These are phyloP conservation scores for Aspergillus cavernicola DNA, from an alignment of 495 filamentous ascomycete species.

Conservation along the genomic window DNA sequence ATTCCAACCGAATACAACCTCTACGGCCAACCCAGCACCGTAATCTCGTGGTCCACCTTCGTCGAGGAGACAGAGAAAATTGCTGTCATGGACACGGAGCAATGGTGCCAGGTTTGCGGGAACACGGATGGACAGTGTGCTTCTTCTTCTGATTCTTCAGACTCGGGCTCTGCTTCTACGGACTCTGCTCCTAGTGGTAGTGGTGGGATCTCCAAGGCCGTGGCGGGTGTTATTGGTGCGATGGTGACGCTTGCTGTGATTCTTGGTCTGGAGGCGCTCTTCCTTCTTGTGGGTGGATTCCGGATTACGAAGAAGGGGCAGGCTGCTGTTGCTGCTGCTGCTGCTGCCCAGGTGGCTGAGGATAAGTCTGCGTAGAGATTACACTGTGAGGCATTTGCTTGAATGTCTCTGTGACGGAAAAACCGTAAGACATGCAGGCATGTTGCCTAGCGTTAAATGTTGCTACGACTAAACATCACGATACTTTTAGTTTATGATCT, in stretches of 20 bases:
- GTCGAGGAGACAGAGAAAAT: conserved; percentile 35
- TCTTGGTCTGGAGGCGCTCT: conserved; percentile 41
- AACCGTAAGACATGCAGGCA: not conserved
- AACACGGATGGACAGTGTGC: conserved; percentile 40
- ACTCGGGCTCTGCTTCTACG: conserved; percentile 16
- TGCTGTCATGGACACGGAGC: conserved; percentile 32
- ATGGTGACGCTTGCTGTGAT: conserved; percentile 57
- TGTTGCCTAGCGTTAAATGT: not conserved
- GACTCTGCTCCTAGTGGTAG: conserved; percentile 3
- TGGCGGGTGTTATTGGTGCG: conserved; percentile 60
- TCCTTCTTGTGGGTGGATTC: conserved; percentile 41
- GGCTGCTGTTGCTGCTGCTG: conserved; percentile 7
- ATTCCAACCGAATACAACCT: conserved; percentile 37
- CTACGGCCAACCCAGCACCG: conserved; percentile 33
- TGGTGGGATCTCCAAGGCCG: conserved; percentile 34
- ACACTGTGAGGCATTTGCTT: not conserved
- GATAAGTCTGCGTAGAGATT: conserved; percentile 3
- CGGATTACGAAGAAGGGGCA: conserved; percentile 38
- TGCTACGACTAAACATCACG: not conserved
- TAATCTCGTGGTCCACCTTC: conserved; percentile 45
- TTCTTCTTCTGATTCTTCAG: conserved; percentile 9
- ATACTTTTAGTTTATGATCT: not conserved
- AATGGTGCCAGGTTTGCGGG: conserved; percentile 48
- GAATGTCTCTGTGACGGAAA: not conserved
- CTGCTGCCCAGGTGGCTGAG: conserved; percentile 14